Evolutionary conservation across 495 filamentous ascomycete genomes (phyloP).

Genomic region (Aspergillus asperescens): DNA sequence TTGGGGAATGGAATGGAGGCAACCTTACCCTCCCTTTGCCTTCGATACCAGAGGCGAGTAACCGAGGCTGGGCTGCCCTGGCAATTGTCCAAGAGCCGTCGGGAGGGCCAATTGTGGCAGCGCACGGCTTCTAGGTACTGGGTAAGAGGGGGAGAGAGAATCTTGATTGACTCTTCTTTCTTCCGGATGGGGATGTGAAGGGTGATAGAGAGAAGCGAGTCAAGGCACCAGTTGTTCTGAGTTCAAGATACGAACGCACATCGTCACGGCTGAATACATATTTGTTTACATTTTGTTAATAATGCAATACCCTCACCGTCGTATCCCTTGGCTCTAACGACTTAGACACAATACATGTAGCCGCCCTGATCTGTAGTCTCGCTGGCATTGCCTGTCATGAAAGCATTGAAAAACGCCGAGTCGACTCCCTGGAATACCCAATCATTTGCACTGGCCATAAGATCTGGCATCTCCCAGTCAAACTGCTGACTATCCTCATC

Average conservation of each 20-base stretch:
- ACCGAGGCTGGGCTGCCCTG: background rate
- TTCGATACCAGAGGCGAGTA: background rate
- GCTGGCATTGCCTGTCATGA: background rate
- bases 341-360: background rate
- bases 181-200: too few species aligned
- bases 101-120: slow-evolving; percentile 4
- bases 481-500: too few species aligned
- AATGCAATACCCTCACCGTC: too few species aligned
- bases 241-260: too few species aligned
- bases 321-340: too few species aligned
- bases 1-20: slow-evolving; percentile 4
- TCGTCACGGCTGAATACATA: too few species aligned
- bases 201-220: too few species aligned
- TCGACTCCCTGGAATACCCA: slow-evolving; percentile 29
- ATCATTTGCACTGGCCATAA: slow-evolving; percentile 16
- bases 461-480: slow-evolving; percentile 8
- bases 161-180: too few species aligned
- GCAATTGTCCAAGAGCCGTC: slow-evolving; percentile 10
- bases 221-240: too few species aligned
- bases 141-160: too few species aligned
- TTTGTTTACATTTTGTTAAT: too few species aligned
- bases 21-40: slow-evolving; percentile 1
- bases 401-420: slow-evolving; percentile 24
- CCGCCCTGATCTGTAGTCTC: background rate
- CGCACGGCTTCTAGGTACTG: background rate